phyloP scores from a whole-genome alignment of 306 rosid genomes.

The Vachellia pachyceras region DNA sequence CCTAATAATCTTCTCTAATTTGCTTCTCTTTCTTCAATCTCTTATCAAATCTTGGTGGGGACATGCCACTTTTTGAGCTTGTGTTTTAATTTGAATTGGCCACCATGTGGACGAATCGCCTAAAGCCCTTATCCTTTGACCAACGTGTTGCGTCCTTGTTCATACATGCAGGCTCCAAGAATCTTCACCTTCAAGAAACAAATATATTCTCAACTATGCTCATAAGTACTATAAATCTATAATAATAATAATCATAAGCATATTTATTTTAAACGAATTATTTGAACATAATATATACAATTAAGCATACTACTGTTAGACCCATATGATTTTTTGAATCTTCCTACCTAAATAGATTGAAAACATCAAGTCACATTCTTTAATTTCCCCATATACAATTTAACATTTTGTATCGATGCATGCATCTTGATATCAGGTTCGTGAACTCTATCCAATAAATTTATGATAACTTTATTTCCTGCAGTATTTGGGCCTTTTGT shows the following conservation, averaged over 20 bases:
- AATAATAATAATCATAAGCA: too few species aligned
- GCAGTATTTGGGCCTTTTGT: too few species aligned
- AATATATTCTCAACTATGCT: not conserved
- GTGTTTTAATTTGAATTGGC: not conserved
- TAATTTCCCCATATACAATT: not conserved
- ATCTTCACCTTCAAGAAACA: not conserved
- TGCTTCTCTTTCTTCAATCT: conserved; percentile 25
- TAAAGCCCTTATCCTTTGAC: not conserved
- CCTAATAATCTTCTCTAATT: not conserved
- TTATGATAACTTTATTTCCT: too few species aligned
- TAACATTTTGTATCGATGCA: not conserved
- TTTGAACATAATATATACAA: too few species aligned
- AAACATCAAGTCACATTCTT: not conserved
- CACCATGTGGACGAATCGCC: not conserved
- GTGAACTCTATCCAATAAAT: not conserved
- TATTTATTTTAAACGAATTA: too few species aligned
- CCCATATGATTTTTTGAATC: not conserved
- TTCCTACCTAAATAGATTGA: not conserved
- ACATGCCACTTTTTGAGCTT: conserved; percentile 19
- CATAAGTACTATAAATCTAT: too few species aligned
- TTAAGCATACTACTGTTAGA: too few species aligned
- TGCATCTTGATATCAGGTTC: not conserved
- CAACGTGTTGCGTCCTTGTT: not conserved
- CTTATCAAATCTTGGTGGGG: conserved; percentile 53
- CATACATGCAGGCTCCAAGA: not conserved